Percentiles rank a stretch among this genome's conserved stretches.
These are phyloP conservation scores for Paramecium primaurelia DNA, from an alignment of 73 alveolate species.

Conservation along the genomic window DNA sequence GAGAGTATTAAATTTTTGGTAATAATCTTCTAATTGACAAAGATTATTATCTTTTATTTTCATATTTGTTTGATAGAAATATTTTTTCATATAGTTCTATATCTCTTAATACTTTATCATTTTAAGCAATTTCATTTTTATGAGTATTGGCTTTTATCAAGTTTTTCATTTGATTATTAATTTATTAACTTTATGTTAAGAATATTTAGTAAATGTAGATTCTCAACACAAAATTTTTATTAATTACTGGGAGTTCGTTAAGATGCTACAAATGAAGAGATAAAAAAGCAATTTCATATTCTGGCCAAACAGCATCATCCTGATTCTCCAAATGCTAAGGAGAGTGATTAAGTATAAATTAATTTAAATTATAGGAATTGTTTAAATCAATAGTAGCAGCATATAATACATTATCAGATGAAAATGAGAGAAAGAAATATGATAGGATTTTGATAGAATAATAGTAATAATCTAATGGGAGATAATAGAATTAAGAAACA, in stretches of 20 bases:
- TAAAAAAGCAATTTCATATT: neutral
- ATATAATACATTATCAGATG: neutral
- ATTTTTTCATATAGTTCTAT: neutral
- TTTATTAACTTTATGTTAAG: neutral
- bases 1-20: neutral
- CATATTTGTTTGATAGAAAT: neutral
- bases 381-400: slow-evolving; percentile 1
- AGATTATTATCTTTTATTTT: neutral
- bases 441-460: neutral
- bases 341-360: neutral
- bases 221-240: neutral
- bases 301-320: slow-evolving; percentile 26
- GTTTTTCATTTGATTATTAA: neutral
- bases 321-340: neutral
- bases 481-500: neutral
- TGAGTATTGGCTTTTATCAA: neutral
- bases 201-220: neutral
- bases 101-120: neutral
- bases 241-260: neutral
- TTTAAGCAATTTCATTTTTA: neutral
- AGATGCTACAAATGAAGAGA: slow-evolving; percentile 10
- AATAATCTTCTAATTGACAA: neutral
- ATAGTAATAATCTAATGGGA: neutral
- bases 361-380: neutral
- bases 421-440: neutral